Conservation (phyloP, 2,329 filamentous ascomycete species). For the Microcyclosporella mali region DNA sequence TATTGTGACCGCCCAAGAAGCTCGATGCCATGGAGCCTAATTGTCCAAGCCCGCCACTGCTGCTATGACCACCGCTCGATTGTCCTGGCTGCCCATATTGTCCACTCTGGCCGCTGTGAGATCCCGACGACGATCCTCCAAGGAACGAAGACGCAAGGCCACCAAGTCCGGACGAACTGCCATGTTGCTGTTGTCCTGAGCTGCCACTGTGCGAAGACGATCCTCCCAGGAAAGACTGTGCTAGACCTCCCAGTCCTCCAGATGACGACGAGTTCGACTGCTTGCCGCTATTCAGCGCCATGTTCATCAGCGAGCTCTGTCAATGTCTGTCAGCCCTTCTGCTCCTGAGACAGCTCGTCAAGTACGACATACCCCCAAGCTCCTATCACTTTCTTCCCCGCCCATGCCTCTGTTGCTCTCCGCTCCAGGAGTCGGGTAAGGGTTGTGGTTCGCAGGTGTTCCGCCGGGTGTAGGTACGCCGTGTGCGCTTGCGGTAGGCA, state of each 20-base stretch:
- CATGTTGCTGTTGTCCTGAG: slow-evolving; percentile 8
- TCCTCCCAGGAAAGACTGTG: slow-evolving; percentile 29
- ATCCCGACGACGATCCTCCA: slow-evolving; percentile 17
- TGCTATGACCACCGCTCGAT: slow-evolving; percentile 12
- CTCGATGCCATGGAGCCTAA: slow-evolving; percentile 25
- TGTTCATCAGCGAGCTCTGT: slow-evolving; percentile 24
- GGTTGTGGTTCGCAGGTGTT: slow-evolving; percentile 33
- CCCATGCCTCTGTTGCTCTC: slow-evolving; percentile 23
- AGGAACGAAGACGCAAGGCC: slow-evolving; percentile 23
- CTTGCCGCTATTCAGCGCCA: slow-evolving; percentile 28
- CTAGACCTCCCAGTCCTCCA: slow-evolving; percentile 27
- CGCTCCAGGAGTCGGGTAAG: slow-evolving; percentile 28
- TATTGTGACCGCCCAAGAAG: slow-evolving; percentile 28
- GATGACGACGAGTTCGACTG: slow-evolving; percentile 16
- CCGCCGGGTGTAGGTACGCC: slow-evolving; percentile 34
- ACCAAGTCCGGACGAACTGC: slow-evolving; percentile 20
- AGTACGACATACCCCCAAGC: slow-evolving; percentile 24
- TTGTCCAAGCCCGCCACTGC: slow-evolving; percentile 18
- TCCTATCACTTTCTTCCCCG: slow-evolving; percentile 27
- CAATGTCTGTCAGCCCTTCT: slow-evolving; percentile 10
- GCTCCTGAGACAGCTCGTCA: neutral
- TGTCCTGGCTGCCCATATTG: slow-evolving; percentile 18
- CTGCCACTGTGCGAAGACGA: slow-evolving; percentile 14
- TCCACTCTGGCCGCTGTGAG: slow-evolving; percentile 17
- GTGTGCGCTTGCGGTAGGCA: slow-evolving; percentile 34